Conservation (phyloP, 2,329 filamentous ascomycete species). For the Colletotrichum tropicicola region DNA sequence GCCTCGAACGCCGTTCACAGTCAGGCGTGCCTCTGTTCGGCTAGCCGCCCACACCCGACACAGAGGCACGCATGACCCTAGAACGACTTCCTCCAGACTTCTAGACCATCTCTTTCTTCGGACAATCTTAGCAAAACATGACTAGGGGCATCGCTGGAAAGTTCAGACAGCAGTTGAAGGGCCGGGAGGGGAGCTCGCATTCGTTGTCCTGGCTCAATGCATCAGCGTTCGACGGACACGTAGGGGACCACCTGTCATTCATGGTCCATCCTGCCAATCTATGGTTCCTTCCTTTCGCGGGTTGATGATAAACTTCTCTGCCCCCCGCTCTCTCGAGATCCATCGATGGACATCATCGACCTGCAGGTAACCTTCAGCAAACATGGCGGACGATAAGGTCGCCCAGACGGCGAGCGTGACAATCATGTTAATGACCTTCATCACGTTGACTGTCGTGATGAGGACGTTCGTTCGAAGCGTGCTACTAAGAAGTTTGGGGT, state of each 20-base stretch:
- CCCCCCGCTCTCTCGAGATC: neutral
- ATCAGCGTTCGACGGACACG: neutral
- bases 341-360: constrained; percentile 8
- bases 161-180: constrained; percentile 24
- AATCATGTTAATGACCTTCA: constrained; percentile 22
- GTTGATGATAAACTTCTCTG: constrained; percentile 14
- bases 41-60: neutral
- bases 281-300: neutral
- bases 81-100: neutral
- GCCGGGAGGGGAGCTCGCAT: neutral
- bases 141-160: constrained; percentile 20
- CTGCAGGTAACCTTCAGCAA: constrained; percentile 19
- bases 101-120: constrained; percentile 11
- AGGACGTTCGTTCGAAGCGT: constrained; percentile 27
- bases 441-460: constrained; percentile 21
- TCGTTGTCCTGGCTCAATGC: constrained; percentile 8
- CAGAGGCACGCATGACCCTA: neutral
- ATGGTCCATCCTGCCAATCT: constrained; percentile 18
- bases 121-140: neutral
- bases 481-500: constrained; percentile 23
- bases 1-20: neutral
- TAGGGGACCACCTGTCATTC: constrained; percentile 16
- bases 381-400: constrained; percentile 28
- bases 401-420: constrained; percentile 23
- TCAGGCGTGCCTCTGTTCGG: neutral